Evolutionary conservation across 2,329 filamentous ascomycete genomes (phyloP).

Genomic region (Ceratocystis harringtonii): DNA sequence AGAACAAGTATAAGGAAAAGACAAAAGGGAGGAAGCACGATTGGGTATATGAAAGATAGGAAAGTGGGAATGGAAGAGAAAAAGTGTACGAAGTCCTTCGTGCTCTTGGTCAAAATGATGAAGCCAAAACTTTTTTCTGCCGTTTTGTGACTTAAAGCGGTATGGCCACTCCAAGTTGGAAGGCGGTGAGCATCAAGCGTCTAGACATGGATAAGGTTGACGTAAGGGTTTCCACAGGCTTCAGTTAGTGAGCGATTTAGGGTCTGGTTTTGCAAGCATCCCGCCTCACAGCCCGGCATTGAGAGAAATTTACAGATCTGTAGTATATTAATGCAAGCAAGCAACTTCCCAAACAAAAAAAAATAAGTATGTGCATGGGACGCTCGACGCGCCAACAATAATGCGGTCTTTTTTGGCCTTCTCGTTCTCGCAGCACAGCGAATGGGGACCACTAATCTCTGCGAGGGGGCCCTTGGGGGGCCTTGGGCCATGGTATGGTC

Average conservation of each 20-base stretch:
- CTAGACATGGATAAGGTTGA: not conserved
- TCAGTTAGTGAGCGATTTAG: not conserved
- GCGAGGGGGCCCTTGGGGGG: not conserved
- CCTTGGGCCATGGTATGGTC: constrained; percentile 3
- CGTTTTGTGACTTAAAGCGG: constrained; percentile 4
- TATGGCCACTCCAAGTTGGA: not conserved
- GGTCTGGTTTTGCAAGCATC: not conserved
- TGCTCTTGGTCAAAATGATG: too few relatives aligned
- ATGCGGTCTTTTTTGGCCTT: not conserved
- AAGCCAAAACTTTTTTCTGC: constrained; percentile 19
- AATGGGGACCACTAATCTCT: not conserved
- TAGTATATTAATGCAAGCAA: too few relatives aligned
- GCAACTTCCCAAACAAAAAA: too few relatives aligned
- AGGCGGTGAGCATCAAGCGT: constrained; percentile 8
- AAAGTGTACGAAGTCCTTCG: too few relatives aligned
- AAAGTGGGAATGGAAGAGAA: too few relatives aligned
- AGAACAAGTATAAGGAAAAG: constrained; percentile 16
- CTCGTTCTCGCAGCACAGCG: not conserved
- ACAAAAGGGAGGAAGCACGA: constrained; percentile 15
- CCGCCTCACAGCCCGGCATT: not conserved
- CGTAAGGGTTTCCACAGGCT: too few relatives aligned
- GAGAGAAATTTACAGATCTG: not conserved
- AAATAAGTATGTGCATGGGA: not conserved
- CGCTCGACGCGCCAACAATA: not conserved
- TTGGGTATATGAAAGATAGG: too few relatives aligned